A percentile compares a stretch with the other conserved stretches of the same genome.
Evolutionary conservation across 106 monocot species (phyloP).

Genomic region (Dioscorea dumetorum): DNA sequence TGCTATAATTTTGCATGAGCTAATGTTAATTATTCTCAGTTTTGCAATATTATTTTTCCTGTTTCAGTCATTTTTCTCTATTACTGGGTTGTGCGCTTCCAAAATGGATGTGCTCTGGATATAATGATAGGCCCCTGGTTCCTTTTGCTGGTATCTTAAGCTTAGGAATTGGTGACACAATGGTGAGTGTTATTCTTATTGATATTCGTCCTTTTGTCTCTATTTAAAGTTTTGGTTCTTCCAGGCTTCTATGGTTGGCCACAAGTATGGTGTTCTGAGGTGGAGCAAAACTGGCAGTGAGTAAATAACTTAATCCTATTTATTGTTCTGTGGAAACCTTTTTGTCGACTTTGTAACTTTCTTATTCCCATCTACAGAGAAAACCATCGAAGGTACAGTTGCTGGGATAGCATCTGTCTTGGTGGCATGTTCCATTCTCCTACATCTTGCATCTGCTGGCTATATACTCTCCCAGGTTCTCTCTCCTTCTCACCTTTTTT

Average conservation of each 20-base stretch:
- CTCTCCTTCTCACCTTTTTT: neutral
- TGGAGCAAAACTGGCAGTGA: constrained; percentile 99
- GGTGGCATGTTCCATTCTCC: constrained; percentile 60
- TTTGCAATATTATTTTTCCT: neutral
- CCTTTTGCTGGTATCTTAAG: constrained; percentile 98
- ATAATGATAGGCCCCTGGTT: constrained; percentile 85
- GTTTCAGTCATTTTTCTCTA: constrained; percentile 94
- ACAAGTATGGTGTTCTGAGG: constrained; percentile 91
- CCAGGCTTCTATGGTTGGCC: constrained; percentile 96
- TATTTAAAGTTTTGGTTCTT: neutral
- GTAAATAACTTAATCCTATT: constrained; percentile 9
- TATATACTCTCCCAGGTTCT: constrained; percentile 80
- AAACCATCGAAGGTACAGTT: constrained; percentile 95
- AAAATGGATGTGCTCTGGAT: constrained; percentile 82
- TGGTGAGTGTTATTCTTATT: constrained; percentile 42
- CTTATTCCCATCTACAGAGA: constrained; percentile 36
- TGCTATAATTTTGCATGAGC: neutral
- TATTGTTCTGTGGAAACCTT: neutral
- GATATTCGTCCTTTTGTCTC: neutral
- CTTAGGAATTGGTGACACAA: constrained; percentile 97
- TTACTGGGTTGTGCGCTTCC: constrained; percentile 97
- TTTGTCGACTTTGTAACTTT: neutral
- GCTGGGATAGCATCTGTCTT: constrained; percentile 96
- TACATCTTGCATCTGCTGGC: constrained; percentile 74
- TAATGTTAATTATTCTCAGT: constrained; percentile 4